Evolutionary conservation across 208 protist genomes (phyloP), one percentile per base, ranked within the genome.

Genomic region (Trypanosoma vivax): DNA sequence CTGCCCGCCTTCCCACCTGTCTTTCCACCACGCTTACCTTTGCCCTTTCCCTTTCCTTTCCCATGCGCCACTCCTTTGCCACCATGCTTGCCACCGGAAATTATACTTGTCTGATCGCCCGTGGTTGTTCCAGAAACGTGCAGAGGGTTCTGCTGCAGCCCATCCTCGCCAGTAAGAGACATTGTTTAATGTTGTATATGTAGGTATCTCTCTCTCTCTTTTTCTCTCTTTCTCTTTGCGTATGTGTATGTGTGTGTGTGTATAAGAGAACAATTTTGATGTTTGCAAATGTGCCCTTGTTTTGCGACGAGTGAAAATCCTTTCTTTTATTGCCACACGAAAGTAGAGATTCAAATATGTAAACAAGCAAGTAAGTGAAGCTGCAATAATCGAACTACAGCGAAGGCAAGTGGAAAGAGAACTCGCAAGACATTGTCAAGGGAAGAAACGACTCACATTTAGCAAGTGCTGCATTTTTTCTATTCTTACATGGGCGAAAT

Each of bases 11-110:
- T 94, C 25, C 84, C 86, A 42, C 85, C 85, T 1, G 82, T 90
- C 76, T 93, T 95, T 5, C 86, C 86, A n/a, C 83, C 84, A 28
- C 76, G 71, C 65, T 83, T 83, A 21, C 80, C 76, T 54, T 88
- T 88, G 10, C 83, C 83, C 65, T 95, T 95, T 33, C 89, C 89
- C 58, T 95, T 95, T 23, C 88, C 87, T 34, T 79, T 78, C 2
- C 69, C 70, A 21, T 57, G 59, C 9, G 57, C 78, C 4, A 25
- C 45, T 14, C 67, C 82, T 69, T 91, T 91, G 21, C 87, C 87
- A 35, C 82, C 82, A 35, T 85, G 76, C 66, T 90, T 90, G 31
- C 87, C 87, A 40, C 87, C 87, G 3, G 87, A 92, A n/a, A 90
- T 60, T 38, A 91, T 60, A 43, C 80, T 91, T 33, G 83, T 78